Conservation (phyloP, 1,284 basidiomycete species). For the Wallemia ichthyophaga region DNA sequence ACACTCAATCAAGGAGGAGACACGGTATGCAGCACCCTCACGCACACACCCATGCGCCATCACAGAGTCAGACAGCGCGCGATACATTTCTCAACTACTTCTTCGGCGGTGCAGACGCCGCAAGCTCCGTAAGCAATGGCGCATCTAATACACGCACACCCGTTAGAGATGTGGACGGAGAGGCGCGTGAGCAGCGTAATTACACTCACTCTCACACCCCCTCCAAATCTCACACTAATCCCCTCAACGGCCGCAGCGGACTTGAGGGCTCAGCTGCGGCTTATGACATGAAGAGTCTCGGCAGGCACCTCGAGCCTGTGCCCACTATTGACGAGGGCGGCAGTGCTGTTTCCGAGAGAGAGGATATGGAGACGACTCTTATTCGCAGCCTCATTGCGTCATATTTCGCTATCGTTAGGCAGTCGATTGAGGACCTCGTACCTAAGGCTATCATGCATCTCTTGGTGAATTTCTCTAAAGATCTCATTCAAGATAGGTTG, state of each 20-base stretch:
- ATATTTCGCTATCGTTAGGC: constrained; percentile 86
- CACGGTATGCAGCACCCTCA: too few species aligned
- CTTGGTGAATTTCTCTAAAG: constrained; percentile 81
- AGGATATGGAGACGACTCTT: constrained; percentile 85
- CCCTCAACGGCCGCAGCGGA: constrained; percentile 13
- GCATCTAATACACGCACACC: constrained; percentile 2
- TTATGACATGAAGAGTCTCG: constrained; percentile 94
- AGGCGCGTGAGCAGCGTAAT: too few species aligned
- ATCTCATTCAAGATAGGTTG: constrained; percentile 81
- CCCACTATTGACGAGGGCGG: constrained; percentile 30
- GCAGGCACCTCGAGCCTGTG: constrained; percentile 77
- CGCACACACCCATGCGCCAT: too few species aligned
- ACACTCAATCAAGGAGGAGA: too few species aligned
- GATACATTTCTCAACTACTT: constrained; percentile 88
- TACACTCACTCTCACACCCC: too few species aligned
- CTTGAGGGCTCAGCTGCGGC: constrained; percentile 54
- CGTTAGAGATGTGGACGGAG: constrained; percentile 2
- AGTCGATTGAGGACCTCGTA: constrained; percentile 84
- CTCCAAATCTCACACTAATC: not conserved
- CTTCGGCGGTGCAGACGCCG: constrained; percentile 47
- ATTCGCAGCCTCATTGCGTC: constrained; percentile 81
- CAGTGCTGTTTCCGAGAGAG: constrained; percentile 33
- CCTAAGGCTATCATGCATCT: constrained; percentile 36
- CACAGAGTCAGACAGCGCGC: constrained; percentile 22
- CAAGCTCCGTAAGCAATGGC: constrained; percentile 2